phyloP scores from a whole-genome alignment of 2,329 filamentous ascomycete genomes.

The Ceratocystiopsis minuta region DNA sequence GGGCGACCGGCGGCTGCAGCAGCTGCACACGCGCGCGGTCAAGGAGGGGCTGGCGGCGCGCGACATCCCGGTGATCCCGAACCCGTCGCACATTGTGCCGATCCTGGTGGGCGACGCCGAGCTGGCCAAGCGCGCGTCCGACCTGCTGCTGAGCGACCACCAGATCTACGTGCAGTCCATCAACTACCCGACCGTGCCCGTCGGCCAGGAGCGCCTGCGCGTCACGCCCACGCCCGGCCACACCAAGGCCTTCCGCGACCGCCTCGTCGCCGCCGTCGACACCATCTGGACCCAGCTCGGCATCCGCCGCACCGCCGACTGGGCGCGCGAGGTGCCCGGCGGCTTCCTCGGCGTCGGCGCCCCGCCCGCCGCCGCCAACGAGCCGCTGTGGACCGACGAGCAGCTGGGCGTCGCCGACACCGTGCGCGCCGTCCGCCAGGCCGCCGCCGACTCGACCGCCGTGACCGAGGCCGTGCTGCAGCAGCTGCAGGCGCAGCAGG shows the following conservation, averaged over 20 bases:
- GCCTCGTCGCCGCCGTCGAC: slow-evolving; percentile 70
- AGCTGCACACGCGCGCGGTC: slow-evolving; percentile 87
- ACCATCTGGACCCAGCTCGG: slow-evolving; percentile 74
- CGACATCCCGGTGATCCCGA: slow-evolving; percentile 92
- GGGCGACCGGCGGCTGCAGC: slow-evolving; percentile 79
- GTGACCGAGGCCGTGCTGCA: slow-evolving; percentile 43
- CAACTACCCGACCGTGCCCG: slow-evolving; percentile 96
- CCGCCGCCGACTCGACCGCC: slow-evolving; percentile 11
- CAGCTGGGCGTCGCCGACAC: slow-evolving; percentile 65
- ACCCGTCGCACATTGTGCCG: slow-evolving; percentile 91
- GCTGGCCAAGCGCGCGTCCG: slow-evolving; percentile 77
- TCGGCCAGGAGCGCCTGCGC: slow-evolving; percentile 90
- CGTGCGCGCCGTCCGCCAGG: slow-evolving; percentile 19
- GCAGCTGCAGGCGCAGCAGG: slow-evolving; percentile 22
- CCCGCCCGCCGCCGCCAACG: slow-evolving; percentile 36
- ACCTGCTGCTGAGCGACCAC: slow-evolving; percentile 78
- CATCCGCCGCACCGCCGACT: slow-evolving; percentile 85
- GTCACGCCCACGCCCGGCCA: slow-evolving; percentile 95
- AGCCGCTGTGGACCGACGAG: slow-evolving; percentile 78
- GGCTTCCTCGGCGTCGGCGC: slow-evolving; percentile 92
- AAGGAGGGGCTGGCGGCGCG: slow-evolving; percentile 63
- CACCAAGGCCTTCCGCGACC: slow-evolving; percentile 63
- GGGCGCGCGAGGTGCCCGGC: slow-evolving; percentile 55
- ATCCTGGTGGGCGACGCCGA: slow-evolving; percentile 88
- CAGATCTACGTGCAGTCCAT: slow-evolving; percentile 96